A percentile compares a stretch with the other conserved stretches of the same genome.
These are phyloP conservation scores for Neophaeococcomyces aloes DNA, from an alignment of 2,329 filamentous ascomycete genomes.

Conservation along the genomic window DNA sequence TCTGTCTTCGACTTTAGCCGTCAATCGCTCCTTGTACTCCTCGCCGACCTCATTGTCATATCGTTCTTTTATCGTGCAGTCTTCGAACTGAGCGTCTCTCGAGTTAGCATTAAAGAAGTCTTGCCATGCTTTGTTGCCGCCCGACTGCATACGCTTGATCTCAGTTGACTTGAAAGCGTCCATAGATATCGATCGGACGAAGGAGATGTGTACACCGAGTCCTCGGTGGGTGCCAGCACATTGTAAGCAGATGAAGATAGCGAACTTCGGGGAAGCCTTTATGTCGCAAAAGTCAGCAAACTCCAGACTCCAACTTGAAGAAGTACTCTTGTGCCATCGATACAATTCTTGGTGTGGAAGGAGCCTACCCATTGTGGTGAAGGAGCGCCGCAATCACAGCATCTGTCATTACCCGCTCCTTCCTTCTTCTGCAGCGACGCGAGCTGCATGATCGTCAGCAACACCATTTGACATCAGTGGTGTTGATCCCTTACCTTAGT, in stretches of 20 bases:
- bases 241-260: slow-evolving; percentile 94
- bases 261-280: slow-evolving; percentile 79
- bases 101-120: slow-evolving; percentile 71
- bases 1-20: slow-evolving; percentile 74
- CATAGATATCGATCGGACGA: slow-evolving; percentile 96
- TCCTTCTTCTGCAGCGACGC: slow-evolving; percentile 71
- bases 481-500: slow-evolving; percentile 59
- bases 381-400: slow-evolving; percentile 90
- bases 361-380: slow-evolving; percentile 86
- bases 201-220: slow-evolving; percentile 94
- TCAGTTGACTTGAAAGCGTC: slow-evolving; percentile 92
- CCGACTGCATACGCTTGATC: slow-evolving; percentile 85
- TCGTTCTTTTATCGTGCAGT: slow-evolving; percentile 77
- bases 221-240: slow-evolving; percentile 92
- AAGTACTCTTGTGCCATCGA: no score
- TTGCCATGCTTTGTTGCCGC: slow-evolving; percentile 81
- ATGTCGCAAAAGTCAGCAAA: not conserved
- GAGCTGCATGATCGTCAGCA: slow-evolving; percentile 46
- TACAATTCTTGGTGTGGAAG: not conserved
- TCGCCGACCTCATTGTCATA: slow-evolving; percentile 86
- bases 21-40: slow-evolving; percentile 86
- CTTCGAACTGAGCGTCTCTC: slow-evolving; percentile 64
- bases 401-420: slow-evolving; percentile 70
- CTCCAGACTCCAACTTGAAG: not conserved
- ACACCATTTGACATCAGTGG: not conserved